Conservation (phyloP, 2,329 filamentous ascomycete genomes). For the Aspergillus clavatus region DNA sequence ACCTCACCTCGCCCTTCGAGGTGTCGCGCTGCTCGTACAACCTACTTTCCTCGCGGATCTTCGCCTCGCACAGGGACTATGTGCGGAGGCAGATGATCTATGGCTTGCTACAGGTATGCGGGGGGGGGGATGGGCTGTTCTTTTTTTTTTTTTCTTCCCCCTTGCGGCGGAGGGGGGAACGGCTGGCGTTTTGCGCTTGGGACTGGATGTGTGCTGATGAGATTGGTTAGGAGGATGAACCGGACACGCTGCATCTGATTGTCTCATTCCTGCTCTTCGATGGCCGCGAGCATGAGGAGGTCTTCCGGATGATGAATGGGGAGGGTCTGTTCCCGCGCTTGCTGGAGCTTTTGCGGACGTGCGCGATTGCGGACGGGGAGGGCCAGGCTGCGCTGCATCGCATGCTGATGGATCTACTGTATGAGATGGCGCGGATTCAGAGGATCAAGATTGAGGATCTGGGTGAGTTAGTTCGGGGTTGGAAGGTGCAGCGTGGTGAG, state of each 20-base stretch:
- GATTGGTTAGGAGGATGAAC: constrained; percentile 69
- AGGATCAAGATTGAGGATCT: constrained; percentile 72
- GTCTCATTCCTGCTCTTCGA: constrained; percentile 82
- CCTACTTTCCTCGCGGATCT: constrained; percentile 71
- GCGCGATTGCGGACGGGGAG: constrained; percentile 49
- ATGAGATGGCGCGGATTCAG: constrained; percentile 95
- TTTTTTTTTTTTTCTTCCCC: not conserved
- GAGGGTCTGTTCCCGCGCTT: constrained; percentile 80
- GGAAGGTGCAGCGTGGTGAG: too few relatives aligned
- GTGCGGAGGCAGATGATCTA: constrained; percentile 90
- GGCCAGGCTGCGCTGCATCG: constrained; percentile 63
- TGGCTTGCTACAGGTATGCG: constrained; percentile 66
- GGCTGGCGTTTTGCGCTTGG: not conserved
- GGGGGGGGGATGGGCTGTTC: not conserved
- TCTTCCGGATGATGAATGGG: constrained; percentile 80
- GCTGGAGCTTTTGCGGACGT: constrained; percentile 70
- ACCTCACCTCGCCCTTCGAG: constrained; percentile 71
- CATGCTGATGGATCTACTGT: constrained; percentile 79
- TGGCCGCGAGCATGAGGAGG: constrained; percentile 69
- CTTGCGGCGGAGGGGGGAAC: not conserved
- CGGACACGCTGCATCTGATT: constrained; percentile 73
- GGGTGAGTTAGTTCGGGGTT: constrained; percentile 51
- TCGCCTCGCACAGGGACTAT: constrained; percentile 71
- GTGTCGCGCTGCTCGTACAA: constrained; percentile 73
- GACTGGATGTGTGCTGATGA: not conserved